Evolutionary conservation across 2,329 filamentous ascomycete genomes (phyloP), one percentile per base, ranked within the genome.

Genomic region (Epicoccum sorghinum): DNA sequence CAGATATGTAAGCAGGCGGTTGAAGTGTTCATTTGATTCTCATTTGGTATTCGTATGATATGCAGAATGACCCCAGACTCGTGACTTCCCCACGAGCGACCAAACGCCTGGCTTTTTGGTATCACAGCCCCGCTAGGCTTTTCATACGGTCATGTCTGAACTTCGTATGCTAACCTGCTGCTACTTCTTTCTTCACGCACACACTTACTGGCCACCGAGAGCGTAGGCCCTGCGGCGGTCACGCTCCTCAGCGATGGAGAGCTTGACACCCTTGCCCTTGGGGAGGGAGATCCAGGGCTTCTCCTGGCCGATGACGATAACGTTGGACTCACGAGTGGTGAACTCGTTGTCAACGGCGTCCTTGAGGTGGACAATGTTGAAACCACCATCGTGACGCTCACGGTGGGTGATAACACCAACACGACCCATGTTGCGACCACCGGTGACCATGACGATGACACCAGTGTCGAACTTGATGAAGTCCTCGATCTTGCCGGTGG

Each of bases 361-460:
- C 90, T 99, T 99, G 83, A 99, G 89, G 86, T 97, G 93, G 80
- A 99, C 93, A 77, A 99, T 96, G 88, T 96, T 96, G 90, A 99
- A 99, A 81, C 95, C 95, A 86, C 95, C 95, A 74, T 99, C 95
- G 87, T 99, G 95, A 76, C 95, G 91, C 88, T 99, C 95, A 86
- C 95, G 93, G 88, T 99, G 93, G 75, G 95, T 98, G 85, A 99
- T 96, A 80, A 98, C 93, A 90, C 95, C 95, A 77, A 99, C 93
- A 93, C 95, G 95, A 80, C 95, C 95, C 93, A 98, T 99, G 91
- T 99, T 99, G 79, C 93, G 95, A 88, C 95, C 95, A 89, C 95
- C 95, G 72, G 95, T 99, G 77, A 89, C 90, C 93, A 99, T 99
- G 81, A 90, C 92, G 74, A 99, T 92, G 78, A 91, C 89, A 82